Evolutionary conservation across 73 alveolate genomes (phyloP), one percentile per base, ranked within the genome.

Genomic region (Stentor roeselii): DNA sequence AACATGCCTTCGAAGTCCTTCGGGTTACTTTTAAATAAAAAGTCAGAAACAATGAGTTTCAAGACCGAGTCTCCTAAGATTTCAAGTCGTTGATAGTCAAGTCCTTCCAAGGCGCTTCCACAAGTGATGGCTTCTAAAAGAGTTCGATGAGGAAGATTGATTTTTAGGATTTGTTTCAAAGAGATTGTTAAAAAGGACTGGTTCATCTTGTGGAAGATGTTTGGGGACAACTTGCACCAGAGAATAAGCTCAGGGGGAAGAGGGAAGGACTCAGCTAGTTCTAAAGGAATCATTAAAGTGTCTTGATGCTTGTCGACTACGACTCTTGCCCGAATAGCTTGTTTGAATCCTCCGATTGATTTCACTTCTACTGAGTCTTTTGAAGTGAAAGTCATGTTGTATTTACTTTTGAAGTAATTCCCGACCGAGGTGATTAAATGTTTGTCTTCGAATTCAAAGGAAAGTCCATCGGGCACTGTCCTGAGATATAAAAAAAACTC

Each of bases 71-170:
- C 82, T 1, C 82, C 82, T 32, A 67, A 2, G 32, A 67, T 67
- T 35, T 67, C 82, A 1, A 67, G 82, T 67, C 82, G n/a, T 35
- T 67, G 60, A 31, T 67, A 67, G 2, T 67, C 31, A 32, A 50
- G 15, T 1, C n/a, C 27, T 50, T 67, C 82, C 42, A 35, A 2
- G 2, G 82, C 82, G 15, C 59, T 32, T 67, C 37, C 32, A 0
- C 60, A 67, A n/a, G 82, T 67, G 11, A 67, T 32, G n/a, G 82
- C 82, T 67, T 67, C 59, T 0, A 30, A 15, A 15, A 67, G 15
- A 27, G n/a, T 32, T 21, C 37, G n/a, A 0, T 21, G 32, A 67
- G 38, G 59, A 1, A 67, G 77, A n/a, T 15, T 15, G 2, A 67
- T 35, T 21, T 67, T 2, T 15, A 67, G 11, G 11, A 15, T 31